phyloP scores from a whole-genome alignment of 306 rosid genomes.

The Vigna angularis region DNA sequence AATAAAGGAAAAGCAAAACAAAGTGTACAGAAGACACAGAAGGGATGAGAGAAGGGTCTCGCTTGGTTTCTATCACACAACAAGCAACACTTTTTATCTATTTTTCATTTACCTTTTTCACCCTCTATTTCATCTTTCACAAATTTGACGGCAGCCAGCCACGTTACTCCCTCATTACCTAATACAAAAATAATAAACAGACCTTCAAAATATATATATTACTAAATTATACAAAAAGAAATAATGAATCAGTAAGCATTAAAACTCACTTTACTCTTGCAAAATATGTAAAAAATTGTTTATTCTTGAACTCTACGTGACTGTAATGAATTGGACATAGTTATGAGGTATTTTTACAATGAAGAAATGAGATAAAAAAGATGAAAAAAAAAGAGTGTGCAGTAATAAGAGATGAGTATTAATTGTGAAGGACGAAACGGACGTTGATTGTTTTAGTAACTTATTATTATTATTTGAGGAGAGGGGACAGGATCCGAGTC shows the following conservation, averaged over 20 bases:
- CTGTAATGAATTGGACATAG: too few species aligned
- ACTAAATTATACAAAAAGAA: too few species aligned
- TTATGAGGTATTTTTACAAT: too few species aligned
- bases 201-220: too few species aligned
- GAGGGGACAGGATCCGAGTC: conserved; percentile 93
- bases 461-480: neutral
- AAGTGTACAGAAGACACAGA: conserved; percentile 7
- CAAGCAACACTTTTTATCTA: neutral
- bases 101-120: neutral
- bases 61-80: conserved; percentile 7
- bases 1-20: neutral
- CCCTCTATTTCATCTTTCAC: neutral
- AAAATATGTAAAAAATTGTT: too few species aligned
- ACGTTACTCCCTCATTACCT: neutral
- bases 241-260: too few species aligned
- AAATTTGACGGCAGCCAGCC: neutral
- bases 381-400: neutral
- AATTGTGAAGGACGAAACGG: conserved; percentile 12
- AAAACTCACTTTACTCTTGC: too few species aligned
- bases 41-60: conserved; percentile 13
- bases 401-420: neutral
- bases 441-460: conserved; percentile 9
- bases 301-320: too few species aligned
- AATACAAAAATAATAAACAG: too few species aligned
- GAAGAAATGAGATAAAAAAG: neutral